These are phyloP conservation scores for Alternaria arbusti DNA, from an alignment of 2,329 filamentous ascomycete species.

Conservation along the genomic window DNA sequence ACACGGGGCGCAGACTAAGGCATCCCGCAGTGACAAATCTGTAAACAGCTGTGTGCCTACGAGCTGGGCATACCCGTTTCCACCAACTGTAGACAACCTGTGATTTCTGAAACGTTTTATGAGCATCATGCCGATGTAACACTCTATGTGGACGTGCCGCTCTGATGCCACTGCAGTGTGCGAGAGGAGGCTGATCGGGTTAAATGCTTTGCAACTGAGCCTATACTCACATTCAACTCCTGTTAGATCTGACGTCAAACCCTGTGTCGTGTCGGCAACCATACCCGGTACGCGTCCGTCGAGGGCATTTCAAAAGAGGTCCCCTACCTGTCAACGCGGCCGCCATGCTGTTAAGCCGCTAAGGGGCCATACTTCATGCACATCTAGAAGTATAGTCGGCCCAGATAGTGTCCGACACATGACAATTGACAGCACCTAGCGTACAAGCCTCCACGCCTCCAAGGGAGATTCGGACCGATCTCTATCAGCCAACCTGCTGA, in stretches of 20 bases:
- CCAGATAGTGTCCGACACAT: neutral
- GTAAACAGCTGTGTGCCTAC: neutral
- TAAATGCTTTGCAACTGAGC: neutral
- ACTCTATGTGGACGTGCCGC: neutral
- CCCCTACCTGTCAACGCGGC: neutral
- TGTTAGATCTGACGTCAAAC: neutral
- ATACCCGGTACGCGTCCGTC: neutral
- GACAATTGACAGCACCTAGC: neutral
- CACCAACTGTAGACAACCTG: neutral
- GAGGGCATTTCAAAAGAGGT: neutral
- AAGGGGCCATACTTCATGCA: neutral
- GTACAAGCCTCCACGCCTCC: neutral
- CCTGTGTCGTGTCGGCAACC: neutral
- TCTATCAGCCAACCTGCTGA: neutral
- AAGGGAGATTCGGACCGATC: neutral
- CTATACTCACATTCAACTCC: neutral
- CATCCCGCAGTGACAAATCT: constrained; percentile 8
- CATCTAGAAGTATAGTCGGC: neutral
- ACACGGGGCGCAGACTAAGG: neutral
- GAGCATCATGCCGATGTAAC: neutral
- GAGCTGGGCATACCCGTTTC: neutral
- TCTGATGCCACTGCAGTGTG: neutral
- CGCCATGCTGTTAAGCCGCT: neutral
- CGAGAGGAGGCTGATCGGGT: neutral
- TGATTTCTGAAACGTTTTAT: neutral